Evolutionary conservation across 1,284 basidiomycete genomes (phyloP), one percentile per base, ranked within the genome.

Genomic region (Schizopora paradoxa): DNA sequence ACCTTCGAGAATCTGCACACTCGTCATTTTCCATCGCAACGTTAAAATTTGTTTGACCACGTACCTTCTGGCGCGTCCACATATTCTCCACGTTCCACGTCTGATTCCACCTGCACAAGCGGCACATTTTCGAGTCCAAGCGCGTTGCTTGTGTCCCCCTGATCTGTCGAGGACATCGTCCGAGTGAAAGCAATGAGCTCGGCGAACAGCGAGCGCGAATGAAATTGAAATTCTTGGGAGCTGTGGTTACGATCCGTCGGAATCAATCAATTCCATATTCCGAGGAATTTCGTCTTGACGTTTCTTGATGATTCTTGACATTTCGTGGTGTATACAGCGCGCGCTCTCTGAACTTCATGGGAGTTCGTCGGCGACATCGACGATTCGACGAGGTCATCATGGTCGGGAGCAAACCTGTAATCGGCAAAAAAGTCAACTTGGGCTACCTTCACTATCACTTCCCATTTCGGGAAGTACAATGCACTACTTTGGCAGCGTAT

Each of bases 401-500:
- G 53, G 51, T 53, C 40, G 53, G 51, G 34, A 53, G 63, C 40
- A 65, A 69, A 11, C 62, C 66, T 2, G 60, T 60, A n/a, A n/a
- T n/a, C 56, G 65, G 67, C 11, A 72, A 72, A 42, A 41, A 58
- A 3, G 59, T 69, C 35, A 68, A 72, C 48, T 72, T 72, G 48
- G 51, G 69, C 16, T 53, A 59, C 22, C 56, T 61, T 3, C 55
- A 51, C 71, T 31, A 66, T 66, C 1, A 61, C 61, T n/a, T 39
- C 34, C 0, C 66, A 60, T 50, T 53, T 57, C 2, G 45, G 58
- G 2, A 59, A 68, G 14, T 67, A 59, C 0, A 53, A 56, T 8
- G 61, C 58, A 27, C 61, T 72, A 5, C 64, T 67, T 45, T 47
- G 58, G 5, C 62, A 59, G 43, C 56, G 70, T 10, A 53, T 70